Base-by-base conservation (phyloP, 2,329 filamentous ascomycete species). In the Pseudogymnoascus sp. region DNA sequence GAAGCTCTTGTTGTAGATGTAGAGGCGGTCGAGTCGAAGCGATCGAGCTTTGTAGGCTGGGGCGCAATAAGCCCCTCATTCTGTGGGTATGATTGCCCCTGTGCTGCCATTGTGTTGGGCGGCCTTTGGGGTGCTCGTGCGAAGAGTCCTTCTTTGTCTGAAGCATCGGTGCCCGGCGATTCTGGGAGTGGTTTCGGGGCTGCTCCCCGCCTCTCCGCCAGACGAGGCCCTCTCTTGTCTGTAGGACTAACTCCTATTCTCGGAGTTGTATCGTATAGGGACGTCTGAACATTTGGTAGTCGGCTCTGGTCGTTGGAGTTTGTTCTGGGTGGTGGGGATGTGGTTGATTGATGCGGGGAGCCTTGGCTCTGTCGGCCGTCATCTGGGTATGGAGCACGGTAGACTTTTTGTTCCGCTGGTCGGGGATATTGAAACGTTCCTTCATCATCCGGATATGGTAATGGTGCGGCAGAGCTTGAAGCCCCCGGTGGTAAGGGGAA, bases 1-100 rank as follows among this genome's bases (percentile, higher is more conserved):
- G 90, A 93, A 19, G 95, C 95, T 67, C 90, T 87, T 2, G 93
- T 97, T 0, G 95, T 99, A 2, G 93, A 96, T 11, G 88, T 96
- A 0, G 95, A 98, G 12, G 93, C 92, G 6, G 91, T 96, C 2
- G 93, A 97, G 10, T 83, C 81, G 68, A 87, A 86, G 50, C 86
- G 81, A 70, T 84, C 87, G 66, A 88, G 81, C 31, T 78, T 78
- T 60, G 70, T 77, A n/a, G 71, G 66, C 16, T 65, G 66, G 22
- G 72, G 70, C 8, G 72, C 70, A 33, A 68, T 63, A 26, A 73
- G 63, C 28, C 68, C 59, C 59, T 60, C 59, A 1, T 60, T 37
- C 59, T 41, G 33, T 24, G 85, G 84, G 66, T 87, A 86, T 71
- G 86, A 86, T 50, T 71, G 69, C 37, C 65, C 62, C 35, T 70